phyloP scores from a whole-genome alignment of 306 rosid genomes.

The Abrus pulchellus region DNA sequence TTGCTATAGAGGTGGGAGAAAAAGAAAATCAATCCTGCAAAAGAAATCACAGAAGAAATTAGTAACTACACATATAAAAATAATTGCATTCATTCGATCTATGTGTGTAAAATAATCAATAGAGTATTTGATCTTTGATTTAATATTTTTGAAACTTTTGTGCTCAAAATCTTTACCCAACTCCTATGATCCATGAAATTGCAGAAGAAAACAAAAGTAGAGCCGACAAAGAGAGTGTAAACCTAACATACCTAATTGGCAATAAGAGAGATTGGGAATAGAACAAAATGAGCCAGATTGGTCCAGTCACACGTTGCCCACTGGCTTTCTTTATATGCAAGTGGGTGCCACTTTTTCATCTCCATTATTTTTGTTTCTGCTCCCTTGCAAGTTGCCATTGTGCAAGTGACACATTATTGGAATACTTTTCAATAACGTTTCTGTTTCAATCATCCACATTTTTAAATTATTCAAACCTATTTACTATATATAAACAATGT shows the following conservation, averaged over 20 bases:
- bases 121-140: not conserved
- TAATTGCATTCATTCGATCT: too few relatives aligned
- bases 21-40: too few relatives aligned
- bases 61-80: too few relatives aligned
- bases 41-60: too few relatives aligned
- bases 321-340: slow-evolving; percentile 39
- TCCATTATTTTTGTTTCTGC: slow-evolving; percentile 42
- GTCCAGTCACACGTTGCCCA: slow-evolving; percentile 22
- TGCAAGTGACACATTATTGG: slow-evolving; percentile 46
- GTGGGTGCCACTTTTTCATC: slow-evolving; percentile 43
- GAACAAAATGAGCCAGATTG: slow-evolving; percentile 41
- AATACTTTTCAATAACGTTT: slow-evolving; percentile 16
- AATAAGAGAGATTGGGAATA: not conserved
- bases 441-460: not conserved
- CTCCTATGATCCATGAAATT: not conserved
- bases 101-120: not conserved
- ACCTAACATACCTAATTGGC: slow-evolving; percentile 43
- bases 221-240: slow-evolving; percentile 39
- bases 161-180: not conserved
- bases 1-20: not conserved
- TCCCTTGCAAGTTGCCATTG: slow-evolving; percentile 44
- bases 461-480: not conserved
- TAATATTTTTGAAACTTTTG: not conserved
- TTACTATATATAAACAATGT: not conserved
- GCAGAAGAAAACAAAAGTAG: not conserved